phyloP scores from a whole-genome alignment of 805 yeast species.

The Candida ulmi region DNA sequence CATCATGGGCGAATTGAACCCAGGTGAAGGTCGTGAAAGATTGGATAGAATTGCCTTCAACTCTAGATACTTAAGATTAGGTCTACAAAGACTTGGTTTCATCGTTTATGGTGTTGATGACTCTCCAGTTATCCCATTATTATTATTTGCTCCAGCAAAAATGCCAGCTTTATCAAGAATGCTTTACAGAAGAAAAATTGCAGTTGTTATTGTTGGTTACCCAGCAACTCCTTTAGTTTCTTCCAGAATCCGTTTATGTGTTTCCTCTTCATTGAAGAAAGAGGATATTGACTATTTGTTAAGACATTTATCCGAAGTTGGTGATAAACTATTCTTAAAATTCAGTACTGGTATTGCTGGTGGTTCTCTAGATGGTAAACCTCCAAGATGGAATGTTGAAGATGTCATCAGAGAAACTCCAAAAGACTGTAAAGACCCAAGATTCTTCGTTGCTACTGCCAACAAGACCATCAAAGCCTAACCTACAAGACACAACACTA shows the following conservation, averaged over 20 bases:
- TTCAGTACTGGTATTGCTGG: conserved; percentile 75
- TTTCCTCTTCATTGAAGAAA: conserved; percentile 86
- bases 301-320: conserved; percentile 67
- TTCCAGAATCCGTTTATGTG: conserved; percentile 89
- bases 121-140: conserved; percentile 89
- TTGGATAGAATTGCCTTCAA: conserved; percentile 92
- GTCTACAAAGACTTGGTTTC: conserved; percentile 87
- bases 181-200: conserved; percentile 74
- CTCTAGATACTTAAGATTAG: conserved; percentile 87
- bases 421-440: conserved; percentile 46
- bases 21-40: conserved; percentile 91
- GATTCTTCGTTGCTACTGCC: conserved; percentile 26
- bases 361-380: conserved; percentile 50
- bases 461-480: neutral
- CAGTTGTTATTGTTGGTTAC: conserved; percentile 94
- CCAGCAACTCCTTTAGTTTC: conserved; percentile 94
- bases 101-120: conserved; percentile 94
- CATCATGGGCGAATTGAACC: conserved; percentile 75
- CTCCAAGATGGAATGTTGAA: conserved; percentile 74
- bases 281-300: conserved; percentile 85
- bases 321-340: conserved; percentile 70
- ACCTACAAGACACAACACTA: too few species aligned
- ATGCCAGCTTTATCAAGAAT: conserved; percentile 89
- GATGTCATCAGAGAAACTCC: conserved; percentile 73
- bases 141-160: conserved; percentile 85